Conservation (phyloP, 768 basidiomycete species). For the Tulasnella sp. region DNA sequence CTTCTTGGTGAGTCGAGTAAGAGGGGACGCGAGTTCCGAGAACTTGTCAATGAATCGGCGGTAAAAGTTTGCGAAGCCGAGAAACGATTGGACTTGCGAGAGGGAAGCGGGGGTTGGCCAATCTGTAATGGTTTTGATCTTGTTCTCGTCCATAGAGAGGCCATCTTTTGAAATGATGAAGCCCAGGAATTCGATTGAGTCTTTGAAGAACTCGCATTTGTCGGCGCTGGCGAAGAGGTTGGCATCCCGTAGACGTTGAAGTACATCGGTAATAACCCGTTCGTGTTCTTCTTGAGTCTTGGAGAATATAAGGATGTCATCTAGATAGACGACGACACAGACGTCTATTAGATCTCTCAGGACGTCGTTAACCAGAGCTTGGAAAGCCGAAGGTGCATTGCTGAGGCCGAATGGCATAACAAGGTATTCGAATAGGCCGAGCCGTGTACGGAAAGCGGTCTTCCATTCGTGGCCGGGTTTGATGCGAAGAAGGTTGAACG, state of each 20-base stretch:
- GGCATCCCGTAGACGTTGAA: conserved; percentile 23
- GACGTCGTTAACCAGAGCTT: conserved; percentile 33
- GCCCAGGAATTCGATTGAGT: conserved; percentile 29
- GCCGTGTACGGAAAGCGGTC: conserved; percentile 35
- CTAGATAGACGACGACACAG: conserved; percentile 34
- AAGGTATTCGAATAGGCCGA: conserved; percentile 34
- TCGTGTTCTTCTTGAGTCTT: conserved; percentile 25
- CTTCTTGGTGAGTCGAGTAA: conserved; percentile 26
- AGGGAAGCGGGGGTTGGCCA: conserved; percentile 36
- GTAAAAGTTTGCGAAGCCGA: conserved; percentile 30
- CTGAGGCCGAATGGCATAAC: conserved; percentile 38
- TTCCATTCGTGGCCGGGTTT: conserved; percentile 34
- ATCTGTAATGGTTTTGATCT: conserved; percentile 33
- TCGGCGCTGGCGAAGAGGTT: conserved; percentile 27
- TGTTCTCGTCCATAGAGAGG: conserved; percentile 33
- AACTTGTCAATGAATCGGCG: conserved; percentile 33
- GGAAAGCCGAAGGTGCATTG: conserved; percentile 35
- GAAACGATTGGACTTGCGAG: conserved; percentile 34
- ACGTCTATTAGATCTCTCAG: conserved; percentile 33
- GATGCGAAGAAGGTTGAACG: conserved; percentile 35
- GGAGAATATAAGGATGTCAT: conserved; percentile 35
- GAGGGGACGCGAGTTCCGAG: conserved; percentile 31
- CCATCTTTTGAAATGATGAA: conserved; percentile 28
- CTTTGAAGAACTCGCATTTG: conserved; percentile 30
- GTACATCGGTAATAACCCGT: conserved; percentile 25